Conservation (phyloP, 768 basidiomycete genomes). For the Tylopilus plumbeoviolaceoides region DNA sequence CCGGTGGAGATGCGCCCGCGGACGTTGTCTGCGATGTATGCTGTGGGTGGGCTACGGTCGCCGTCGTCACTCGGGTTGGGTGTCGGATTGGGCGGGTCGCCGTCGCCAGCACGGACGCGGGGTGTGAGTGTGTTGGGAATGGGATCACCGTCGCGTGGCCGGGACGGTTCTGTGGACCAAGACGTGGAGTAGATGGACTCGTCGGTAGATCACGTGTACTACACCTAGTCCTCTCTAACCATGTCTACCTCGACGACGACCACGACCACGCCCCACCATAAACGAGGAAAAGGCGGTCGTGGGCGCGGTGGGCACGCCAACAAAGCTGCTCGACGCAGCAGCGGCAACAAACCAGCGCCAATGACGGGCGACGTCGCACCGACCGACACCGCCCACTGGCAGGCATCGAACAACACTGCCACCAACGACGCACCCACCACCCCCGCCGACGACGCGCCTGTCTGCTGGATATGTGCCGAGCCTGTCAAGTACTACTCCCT, state of each 20-base stretch:
- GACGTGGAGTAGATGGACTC: constrained; percentile 17
- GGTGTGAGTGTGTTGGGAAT: not conserved
- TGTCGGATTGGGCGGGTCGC: constrained; percentile 18
- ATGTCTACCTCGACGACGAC: constrained; percentile 21
- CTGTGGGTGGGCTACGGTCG: constrained; percentile 52
- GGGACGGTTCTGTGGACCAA: not conserved
- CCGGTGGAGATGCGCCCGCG: constrained; percentile 34
- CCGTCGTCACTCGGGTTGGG: constrained; percentile 27
- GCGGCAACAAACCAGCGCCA: not conserved
- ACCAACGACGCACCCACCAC: not conserved
- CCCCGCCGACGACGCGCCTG: constrained; percentile 23
- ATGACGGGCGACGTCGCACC: not conserved
- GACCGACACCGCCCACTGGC: not conserved
- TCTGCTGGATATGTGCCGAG: constrained; percentile 96
- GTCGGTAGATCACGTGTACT: not conserved
- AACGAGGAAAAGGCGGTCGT: constrained; percentile 19
- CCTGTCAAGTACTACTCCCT: constrained; percentile 87
- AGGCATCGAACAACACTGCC: not conserved
- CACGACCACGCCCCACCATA: not conserved
- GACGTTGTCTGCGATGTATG: constrained; percentile 60
- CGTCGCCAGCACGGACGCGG: constrained; percentile 8
- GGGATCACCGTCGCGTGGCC: not conserved
- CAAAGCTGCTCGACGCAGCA: constrained; percentile 2
- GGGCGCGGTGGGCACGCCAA: constrained; percentile 15
- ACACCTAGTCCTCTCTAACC: not conserved